These are phyloP conservation scores for Xylaria castorea DNA, from an alignment of 495 filamentous ascomycete genomes.

Conservation along the genomic window DNA sequence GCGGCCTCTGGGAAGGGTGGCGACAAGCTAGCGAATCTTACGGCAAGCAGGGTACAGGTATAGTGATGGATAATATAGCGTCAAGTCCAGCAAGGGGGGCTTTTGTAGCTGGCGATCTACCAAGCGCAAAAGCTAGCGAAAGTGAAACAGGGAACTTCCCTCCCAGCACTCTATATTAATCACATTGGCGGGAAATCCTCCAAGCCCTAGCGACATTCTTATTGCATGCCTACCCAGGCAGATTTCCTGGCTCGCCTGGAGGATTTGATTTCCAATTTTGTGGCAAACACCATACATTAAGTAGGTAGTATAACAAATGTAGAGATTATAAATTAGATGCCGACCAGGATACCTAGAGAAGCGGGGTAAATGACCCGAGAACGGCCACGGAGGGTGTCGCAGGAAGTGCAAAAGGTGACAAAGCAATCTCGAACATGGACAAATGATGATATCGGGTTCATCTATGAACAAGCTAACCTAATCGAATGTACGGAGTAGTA, in stretches of 20 bases:
- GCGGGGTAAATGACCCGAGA: conserved; percentile 12
- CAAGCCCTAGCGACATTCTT: not conserved
- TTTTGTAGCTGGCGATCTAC: not conserved
- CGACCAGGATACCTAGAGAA: not conserved
- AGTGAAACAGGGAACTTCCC: not conserved
- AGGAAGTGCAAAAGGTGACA: conserved; percentile 3
- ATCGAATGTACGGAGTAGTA: not conserved
- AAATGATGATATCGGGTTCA: not conserved
- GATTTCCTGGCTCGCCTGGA: not conserved
- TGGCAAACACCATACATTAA: not conserved
- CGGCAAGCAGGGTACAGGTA: not conserved
- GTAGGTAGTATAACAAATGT: not conserved
- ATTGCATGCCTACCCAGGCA: not conserved
- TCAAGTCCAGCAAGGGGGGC: not conserved
- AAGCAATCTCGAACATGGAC: not conserved
- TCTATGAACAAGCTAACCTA: not conserved
- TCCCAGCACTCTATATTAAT: not conserved
- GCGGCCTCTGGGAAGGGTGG: conserved; percentile 21
- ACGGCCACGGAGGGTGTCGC: not conserved
- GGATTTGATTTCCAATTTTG: not conserved
- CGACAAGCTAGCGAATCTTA: not conserved
- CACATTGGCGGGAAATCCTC: not conserved
- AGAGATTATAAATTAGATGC: conserved; percentile 1
- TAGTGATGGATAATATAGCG: not conserved
- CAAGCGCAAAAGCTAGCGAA: not conserved